phyloP scores from a whole-genome alignment of 805 yeast species.

The Gaillardinia entomophila region DNA sequence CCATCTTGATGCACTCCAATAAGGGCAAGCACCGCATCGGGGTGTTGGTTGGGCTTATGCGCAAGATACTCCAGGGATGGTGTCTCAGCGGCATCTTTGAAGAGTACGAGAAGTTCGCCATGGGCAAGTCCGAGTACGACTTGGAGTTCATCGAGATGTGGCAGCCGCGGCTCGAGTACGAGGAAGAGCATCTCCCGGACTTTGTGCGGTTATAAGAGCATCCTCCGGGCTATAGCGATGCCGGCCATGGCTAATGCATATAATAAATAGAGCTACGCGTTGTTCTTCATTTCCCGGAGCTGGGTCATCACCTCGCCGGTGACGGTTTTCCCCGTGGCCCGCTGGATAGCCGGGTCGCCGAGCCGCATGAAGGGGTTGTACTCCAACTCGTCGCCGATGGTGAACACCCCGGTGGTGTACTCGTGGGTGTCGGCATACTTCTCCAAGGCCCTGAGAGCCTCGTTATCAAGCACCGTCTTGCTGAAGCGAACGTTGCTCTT shows the following conservation, averaged over 20 bases:
- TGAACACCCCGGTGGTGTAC: slow-evolving; percentile 78
- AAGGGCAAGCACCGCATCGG: slow-evolving; percentile 98
- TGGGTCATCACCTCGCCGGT: slow-evolving; percentile 59
- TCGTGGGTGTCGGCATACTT: slow-evolving; percentile 51
- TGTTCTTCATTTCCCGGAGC: slow-evolving; percentile 75
- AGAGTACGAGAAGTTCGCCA: slow-evolving; percentile 88
- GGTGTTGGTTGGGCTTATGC: slow-evolving; percentile 82
- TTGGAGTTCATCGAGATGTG: slow-evolving; percentile 84
- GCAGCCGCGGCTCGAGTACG: slow-evolving; percentile 53
- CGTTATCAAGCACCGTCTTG: slow-evolving; percentile 49
- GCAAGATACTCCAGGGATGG: slow-evolving; percentile 90
- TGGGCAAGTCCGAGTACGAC: slow-evolving; percentile 91
- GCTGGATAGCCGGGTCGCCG: slow-evolving; percentile 54
- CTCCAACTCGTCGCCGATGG: slow-evolving; percentile 73
- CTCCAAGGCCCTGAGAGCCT: slow-evolving; percentile 51
- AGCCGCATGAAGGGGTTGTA: slow-evolving; percentile 90
- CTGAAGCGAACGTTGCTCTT: slow-evolving; percentile 75
- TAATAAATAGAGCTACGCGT: slow-evolving; percentile 8
- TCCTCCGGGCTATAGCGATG: too few species aligned
- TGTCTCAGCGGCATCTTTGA: slow-evolving; percentile 87
- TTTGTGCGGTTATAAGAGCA: slow-evolving; percentile 55
- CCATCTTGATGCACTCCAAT: slow-evolving; percentile 85
- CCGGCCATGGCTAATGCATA: too few species aligned
- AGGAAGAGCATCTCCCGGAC: slow-evolving; percentile 48
- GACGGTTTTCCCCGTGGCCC: slow-evolving; percentile 49